Evolutionary conservation across 2,329 filamentous ascomycete genomes (phyloP).

Genomic region (Cladophialophora yegresii): DNA sequence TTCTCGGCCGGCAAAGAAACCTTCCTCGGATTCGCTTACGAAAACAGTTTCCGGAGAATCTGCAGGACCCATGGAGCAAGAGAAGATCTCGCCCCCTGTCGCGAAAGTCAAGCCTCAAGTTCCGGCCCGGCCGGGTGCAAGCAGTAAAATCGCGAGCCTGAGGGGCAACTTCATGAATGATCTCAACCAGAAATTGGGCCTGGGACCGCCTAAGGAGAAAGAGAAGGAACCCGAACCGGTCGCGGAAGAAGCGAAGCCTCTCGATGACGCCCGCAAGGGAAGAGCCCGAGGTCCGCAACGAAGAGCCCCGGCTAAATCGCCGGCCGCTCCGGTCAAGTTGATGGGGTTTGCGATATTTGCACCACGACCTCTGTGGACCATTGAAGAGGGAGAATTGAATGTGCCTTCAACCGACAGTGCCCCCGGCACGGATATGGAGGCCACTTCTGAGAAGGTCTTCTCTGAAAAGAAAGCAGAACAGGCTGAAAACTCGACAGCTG

Average conservation of each 20-base stretch:
- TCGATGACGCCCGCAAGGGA: constrained; percentile 85
- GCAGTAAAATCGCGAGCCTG: constrained; percentile 82
- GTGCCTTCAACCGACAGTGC: constrained; percentile 11
- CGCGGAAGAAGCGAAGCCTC: constrained; percentile 68
- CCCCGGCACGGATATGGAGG: constrained; percentile 6
- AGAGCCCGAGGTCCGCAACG: constrained; percentile 84
- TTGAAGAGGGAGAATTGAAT: constrained; percentile 34
- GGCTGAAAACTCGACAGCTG: constrained; percentile 55
- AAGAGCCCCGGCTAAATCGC: constrained; percentile 64
- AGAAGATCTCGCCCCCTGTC: constrained; percentile 44
- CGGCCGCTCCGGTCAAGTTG: constrained; percentile 26
- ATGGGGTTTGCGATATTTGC: constrained; percentile 29
- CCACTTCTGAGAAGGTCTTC: background rate
- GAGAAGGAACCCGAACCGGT: constrained; percentile 60
- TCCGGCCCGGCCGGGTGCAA: constrained; percentile 71
- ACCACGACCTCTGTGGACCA: constrained; percentile 34
- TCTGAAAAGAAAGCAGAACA: constrained; percentile 68
- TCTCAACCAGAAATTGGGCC: constrained; percentile 81
- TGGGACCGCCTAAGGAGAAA: constrained; percentile 77
- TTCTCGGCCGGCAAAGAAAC: constrained; percentile 61
- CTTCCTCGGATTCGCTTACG: constrained; percentile 41
- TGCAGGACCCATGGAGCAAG: constrained; percentile 42
- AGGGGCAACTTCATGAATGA: constrained; percentile 93
- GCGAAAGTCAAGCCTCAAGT: constrained; percentile 80
- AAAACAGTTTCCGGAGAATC: constrained; percentile 46